Evolutionary conservation across 805 yeast species (phyloP).

Genomic region (Yarrowia keelungensis): DNA sequence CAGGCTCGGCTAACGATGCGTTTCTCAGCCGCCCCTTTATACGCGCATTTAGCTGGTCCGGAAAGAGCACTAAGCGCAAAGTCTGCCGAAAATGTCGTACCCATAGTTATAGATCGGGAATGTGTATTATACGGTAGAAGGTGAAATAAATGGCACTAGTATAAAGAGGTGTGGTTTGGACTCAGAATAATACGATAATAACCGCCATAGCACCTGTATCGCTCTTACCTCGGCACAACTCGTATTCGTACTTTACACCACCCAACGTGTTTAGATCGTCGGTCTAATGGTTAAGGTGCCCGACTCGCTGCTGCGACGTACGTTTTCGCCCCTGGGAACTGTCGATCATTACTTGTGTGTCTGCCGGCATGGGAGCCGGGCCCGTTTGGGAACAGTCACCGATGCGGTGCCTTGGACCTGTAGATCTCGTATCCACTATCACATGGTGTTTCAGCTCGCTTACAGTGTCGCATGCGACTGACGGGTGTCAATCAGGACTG

Average conservation of each 20-base stretch:
- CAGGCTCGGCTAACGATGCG: not conserved
- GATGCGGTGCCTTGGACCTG: conserved; percentile 18
- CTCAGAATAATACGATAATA: no score
- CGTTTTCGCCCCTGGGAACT: conserved; percentile 8
- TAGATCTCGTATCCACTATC: conserved; percentile 13
- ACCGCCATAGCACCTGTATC: no score
- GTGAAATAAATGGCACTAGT: no score
- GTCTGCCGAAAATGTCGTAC: no score
- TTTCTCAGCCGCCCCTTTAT: not conserved
- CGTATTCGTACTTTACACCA: no score
- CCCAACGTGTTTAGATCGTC: conserved; percentile 9
- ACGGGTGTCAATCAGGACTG: no score
- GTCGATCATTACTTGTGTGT: conserved; percentile 13
- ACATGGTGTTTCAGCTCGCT: conserved; percentile 20
- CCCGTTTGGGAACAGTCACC: not conserved
- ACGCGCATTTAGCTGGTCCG: no score
- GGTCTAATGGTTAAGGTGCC: not conserved
- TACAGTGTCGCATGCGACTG: conserved; percentile 17
- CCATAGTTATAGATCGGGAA: no score
- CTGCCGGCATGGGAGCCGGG: not conserved
- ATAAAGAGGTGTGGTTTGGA: no score
- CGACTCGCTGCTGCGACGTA: conserved; percentile 6
- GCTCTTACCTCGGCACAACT: no score
- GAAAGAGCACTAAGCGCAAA: no score
- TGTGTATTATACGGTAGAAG: no score